Evolutionary conservation across 2,329 filamentous ascomycete species (phyloP), one percentile per base, ranked within the genome.

Genomic region (Fusarium coffeatum): DNA sequence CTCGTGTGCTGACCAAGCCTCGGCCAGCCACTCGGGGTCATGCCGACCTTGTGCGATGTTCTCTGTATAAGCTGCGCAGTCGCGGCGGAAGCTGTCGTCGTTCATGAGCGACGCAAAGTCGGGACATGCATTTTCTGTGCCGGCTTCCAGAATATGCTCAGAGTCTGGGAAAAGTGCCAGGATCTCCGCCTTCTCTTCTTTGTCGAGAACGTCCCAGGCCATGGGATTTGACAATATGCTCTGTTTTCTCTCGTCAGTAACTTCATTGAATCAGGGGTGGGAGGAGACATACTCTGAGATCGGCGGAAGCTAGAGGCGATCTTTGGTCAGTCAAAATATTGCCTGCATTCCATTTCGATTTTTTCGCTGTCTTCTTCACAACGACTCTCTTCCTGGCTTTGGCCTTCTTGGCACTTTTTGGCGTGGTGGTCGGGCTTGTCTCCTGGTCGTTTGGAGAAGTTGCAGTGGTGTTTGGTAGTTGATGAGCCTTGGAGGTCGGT

Each of bases 1-100:
- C 56, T 81, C 79, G 64, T 88, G 85, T 1, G 87, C 87, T 6
- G 75, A 74, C 80, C 84, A 87, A 2, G 87, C 87, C 58, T 84
- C 79, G 18, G 74, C 77, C 10, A 89, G 80, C 87, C 87, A 89
- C 16, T 81, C 80, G 3, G 82, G 80, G 67, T 88, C 85, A 60
- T 88, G 84, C 34, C 80, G 82, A 6, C 87, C 87, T 37, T 79
- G 76, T 8, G 74, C 67, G 20, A 89, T 76, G 66, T 85, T 80
- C 34, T 83, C 81, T 30, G 80, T 81, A 72, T 85, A 86, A 6
- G 78, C 78, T 1, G 82, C 79, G 54, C 83, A 81, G 72, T 84
- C 83, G 48, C 83, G 76, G 13, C 84, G 83, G 71, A 86, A 85
- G 67, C 80, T 80, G 68, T 84, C 79, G 72, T 83, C 83, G 68